Conservation (phyloP, 352 stramenopile genomes). For the Phytophthora aleatoria region DNA sequence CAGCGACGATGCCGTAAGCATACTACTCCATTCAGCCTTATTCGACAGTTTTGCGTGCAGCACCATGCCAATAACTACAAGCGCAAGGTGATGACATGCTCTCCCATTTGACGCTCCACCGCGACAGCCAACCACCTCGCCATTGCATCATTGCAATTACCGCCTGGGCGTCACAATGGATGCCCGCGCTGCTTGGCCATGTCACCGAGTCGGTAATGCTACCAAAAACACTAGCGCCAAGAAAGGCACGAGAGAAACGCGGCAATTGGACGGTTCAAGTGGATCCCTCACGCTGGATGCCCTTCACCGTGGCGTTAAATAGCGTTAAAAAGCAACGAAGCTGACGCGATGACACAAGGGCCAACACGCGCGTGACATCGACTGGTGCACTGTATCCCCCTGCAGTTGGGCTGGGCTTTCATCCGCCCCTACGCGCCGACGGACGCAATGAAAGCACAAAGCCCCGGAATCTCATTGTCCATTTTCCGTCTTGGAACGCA, state of each 20-base stretch:
- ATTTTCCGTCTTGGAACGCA: conserved; percentile 32
- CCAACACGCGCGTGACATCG: conserved; percentile 28
- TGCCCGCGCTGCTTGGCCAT: conserved; percentile 24
- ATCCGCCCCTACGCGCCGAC: conserved; percentile 6
- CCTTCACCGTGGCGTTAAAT: conserved; percentile 27
- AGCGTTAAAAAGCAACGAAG: conserved; percentile 23
- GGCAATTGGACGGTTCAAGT: conserved; percentile 21
- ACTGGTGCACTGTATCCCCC: conserved; percentile 26
- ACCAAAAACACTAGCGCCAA: conserved; percentile 1
- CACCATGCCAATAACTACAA: too few species aligned
- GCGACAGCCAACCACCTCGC: not conserved
- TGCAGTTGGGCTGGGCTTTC: conserved; percentile 11
- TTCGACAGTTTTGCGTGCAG: too few species aligned
- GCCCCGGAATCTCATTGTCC: conserved; percentile 30
- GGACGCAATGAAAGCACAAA: not conserved
- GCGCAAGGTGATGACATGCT: not conserved
- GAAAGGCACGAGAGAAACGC: conserved; percentile 28
- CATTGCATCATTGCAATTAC: conserved; percentile 39
- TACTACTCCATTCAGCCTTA: not conserved
- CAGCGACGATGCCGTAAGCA: not conserved
- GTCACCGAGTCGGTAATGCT: conserved; percentile 21
- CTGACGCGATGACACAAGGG: conserved; percentile 24
- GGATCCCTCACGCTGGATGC: conserved; percentile 16
- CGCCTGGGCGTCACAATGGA: conserved; percentile 14
- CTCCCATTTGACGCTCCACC: not conserved